phyloP scores from a whole-genome alignment of 441 rosid species.

The Hura crepitans region DNA sequence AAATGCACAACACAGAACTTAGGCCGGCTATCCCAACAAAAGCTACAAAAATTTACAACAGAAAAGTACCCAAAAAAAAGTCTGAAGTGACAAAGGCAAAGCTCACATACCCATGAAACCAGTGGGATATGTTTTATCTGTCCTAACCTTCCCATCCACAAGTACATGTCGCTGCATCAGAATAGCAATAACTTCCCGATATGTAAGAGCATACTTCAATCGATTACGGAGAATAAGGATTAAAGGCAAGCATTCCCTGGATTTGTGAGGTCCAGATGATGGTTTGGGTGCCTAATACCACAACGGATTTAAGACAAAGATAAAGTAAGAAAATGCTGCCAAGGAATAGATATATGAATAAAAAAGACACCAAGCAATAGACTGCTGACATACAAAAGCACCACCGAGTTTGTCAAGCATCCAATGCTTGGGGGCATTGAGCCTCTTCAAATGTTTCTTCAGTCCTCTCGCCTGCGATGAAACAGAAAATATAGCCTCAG shows the following conservation, averaged over 20 bases:
- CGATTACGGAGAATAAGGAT: neutral
- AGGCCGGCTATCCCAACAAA: too few relatives aligned
- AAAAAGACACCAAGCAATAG: neutral
- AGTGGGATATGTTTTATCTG: slow-evolving; percentile 60
- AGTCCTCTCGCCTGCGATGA: slow-evolving; percentile 24
- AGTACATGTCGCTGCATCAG: slow-evolving; percentile 16
- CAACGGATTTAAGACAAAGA: neutral
- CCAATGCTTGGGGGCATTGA: slow-evolving; percentile 52
- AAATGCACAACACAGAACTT: too few relatives aligned
- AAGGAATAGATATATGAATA: neutral
- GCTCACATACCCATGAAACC: slow-evolving; percentile 74
- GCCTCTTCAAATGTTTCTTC: slow-evolving; percentile 34
- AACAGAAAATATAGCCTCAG: neutral
- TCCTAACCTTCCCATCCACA: slow-evolving; percentile 9
- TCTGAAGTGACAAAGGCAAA: neutral
- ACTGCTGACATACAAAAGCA: slow-evolving; percentile 43
- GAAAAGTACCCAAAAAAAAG: neutral
- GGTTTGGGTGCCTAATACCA: neutral
- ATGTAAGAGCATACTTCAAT: slow-evolving; percentile 20
- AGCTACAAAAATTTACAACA: neutral
- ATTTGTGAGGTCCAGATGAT: slow-evolving; percentile 6
- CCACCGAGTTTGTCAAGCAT: slow-evolving; percentile 56
- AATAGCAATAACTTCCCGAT: slow-evolving; percentile 15
- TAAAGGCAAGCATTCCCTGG: slow-evolving; percentile 12
- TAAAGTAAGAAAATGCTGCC: neutral